These are phyloP conservation scores for Tolypocladium guangdongense DNA, from an alignment of 2,329 filamentous ascomycete species.

Conservation along the genomic window DNA sequence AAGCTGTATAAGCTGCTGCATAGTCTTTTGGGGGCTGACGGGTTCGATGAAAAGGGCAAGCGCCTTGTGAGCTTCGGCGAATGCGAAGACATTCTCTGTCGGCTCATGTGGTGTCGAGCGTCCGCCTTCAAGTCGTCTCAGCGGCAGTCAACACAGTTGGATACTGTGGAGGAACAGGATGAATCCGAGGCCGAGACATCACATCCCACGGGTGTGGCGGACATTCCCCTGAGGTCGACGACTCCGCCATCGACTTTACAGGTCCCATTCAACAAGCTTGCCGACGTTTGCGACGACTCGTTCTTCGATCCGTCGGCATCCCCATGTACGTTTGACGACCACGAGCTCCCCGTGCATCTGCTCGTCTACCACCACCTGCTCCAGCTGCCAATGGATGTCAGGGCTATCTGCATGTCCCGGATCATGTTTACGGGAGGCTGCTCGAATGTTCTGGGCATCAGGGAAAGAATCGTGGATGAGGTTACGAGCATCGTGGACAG, in stretches of 20 bases:
- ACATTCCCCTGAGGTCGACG: conserved; percentile 36
- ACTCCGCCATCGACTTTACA: conserved; percentile 43
- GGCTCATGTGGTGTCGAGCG: conserved; percentile 64
- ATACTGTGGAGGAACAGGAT: conserved; percentile 47
- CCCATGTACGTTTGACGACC: conserved; percentile 61
- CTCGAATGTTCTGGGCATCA: conserved; percentile 68
- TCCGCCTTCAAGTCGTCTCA: conserved; percentile 20
- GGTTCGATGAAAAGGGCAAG: conserved; percentile 17
- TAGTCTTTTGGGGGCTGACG: conserved; percentile 15
- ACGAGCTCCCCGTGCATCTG: conserved; percentile 69
- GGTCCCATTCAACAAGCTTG: conserved; percentile 58
- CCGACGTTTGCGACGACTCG: conserved; percentile 62
- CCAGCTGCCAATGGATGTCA: conserved; percentile 67
- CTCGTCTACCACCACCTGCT: conserved; percentile 70
- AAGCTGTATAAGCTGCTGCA: conserved; percentile 55
- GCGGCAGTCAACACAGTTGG: conserved; percentile 25
- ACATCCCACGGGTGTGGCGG: conserved; percentile 17
- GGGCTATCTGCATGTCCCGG: conserved; percentile 77
- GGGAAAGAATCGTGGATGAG: conserved; percentile 65
- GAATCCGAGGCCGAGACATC: conserved; percentile 32
- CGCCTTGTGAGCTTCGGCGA: conserved; percentile 57
- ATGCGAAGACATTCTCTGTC: conserved; percentile 66
- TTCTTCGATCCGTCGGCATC: conserved; percentile 53
- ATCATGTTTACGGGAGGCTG: conserved; percentile 80
- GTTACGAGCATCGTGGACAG: conserved; percentile 53